Evolutionary conservation across 495 filamentous ascomycete genomes (phyloP).

Genomic region (Bombardia bombarda): DNA sequence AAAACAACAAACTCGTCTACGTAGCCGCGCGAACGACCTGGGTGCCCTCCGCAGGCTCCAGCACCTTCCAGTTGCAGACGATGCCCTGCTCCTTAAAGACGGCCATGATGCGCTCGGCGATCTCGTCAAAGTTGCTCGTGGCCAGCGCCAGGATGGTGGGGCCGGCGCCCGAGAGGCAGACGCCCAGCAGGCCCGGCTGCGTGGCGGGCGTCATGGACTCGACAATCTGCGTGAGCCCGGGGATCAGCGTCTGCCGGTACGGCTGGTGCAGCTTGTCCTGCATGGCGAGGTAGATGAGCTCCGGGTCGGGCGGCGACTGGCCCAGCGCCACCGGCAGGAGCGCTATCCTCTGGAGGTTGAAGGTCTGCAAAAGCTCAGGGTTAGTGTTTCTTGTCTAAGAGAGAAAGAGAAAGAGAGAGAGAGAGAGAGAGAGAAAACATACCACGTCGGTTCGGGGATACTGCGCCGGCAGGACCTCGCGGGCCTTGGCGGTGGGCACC

Average conservation of each 20-base stretch:
- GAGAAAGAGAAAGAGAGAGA: background rate
- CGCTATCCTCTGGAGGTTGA: conserved; percentile 89
- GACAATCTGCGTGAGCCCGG: conserved; percentile 84
- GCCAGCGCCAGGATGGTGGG: conserved; percentile 91
- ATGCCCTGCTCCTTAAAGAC: conserved; percentile 56
- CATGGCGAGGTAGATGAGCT: conserved; percentile 93
- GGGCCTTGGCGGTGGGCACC: conserved; percentile 79
- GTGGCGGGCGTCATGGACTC: conserved; percentile 74
- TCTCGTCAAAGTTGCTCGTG: conserved; percentile 75
- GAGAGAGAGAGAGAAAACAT: conserved; percentile 23
- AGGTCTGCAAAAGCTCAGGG: conserved; percentile 47
- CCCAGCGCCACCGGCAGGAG: conserved; percentile 80
- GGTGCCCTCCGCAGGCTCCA: conserved; percentile 82
- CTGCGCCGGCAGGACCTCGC: conserved; percentile 66
- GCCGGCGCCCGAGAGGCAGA: conserved; percentile 88
- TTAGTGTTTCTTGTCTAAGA: background rate
- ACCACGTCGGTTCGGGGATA: conserved; percentile 77
- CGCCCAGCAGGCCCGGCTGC: conserved; percentile 81
- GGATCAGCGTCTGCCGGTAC: conserved; percentile 81
- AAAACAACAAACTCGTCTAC: background rate
- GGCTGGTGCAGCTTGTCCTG: conserved; percentile 96
- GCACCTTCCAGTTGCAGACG: conserved; percentile 73
- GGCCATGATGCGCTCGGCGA: conserved; percentile 66
- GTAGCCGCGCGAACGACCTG: conserved; percentile 38
- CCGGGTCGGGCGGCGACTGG: conserved; percentile 79